Evolutionary conservation across 331 rosid species (phyloP).

Genomic region (Rhamnella rubrinervis): DNA sequence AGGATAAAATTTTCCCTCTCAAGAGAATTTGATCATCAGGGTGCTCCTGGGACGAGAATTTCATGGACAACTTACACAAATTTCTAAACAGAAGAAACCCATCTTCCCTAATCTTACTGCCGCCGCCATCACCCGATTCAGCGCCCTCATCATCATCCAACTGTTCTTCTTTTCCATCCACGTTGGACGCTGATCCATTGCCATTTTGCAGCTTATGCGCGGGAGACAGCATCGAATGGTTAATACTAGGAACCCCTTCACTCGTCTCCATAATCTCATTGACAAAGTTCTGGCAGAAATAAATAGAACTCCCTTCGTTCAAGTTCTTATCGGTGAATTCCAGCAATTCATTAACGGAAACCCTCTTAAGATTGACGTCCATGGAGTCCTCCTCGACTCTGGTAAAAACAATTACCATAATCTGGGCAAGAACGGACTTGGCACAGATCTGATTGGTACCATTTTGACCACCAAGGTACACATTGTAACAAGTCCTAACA

Average conservation of each 20-base stretch:
- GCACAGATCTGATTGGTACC: conserved; percentile 99
- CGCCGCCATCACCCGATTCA: conserved; percentile 32
- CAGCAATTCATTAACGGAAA: conserved; percentile 75
- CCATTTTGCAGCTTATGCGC: conserved; percentile 40
- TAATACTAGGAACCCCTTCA: conserved; percentile 49
- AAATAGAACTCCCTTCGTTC: conserved; percentile 92
- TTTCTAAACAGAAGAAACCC: conserved; percentile 89
- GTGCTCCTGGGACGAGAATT: conserved; percentile 83
- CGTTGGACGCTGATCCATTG: conserved; percentile 33
- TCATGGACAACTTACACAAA: conserved; percentile 94
- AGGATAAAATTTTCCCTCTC: conserved; percentile 90
- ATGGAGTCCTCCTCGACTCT: conserved; percentile 79
- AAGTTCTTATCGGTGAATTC: conserved; percentile 93
- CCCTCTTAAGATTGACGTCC: conserved; percentile 42
- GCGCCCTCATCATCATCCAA: conserved; percentile 36
- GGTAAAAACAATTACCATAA: conserved; percentile 74
- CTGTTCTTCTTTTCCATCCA: conserved; percentile 34
- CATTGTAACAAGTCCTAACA: conserved; percentile 92
- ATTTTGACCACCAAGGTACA: conserved; percentile 83
- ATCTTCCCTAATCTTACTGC: conserved; percentile 88
- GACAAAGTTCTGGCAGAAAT: conserved; percentile 71
- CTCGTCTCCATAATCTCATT: conserved; percentile 81
- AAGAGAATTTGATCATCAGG: conserved; percentile 90
- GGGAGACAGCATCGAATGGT: conserved; percentile 16
- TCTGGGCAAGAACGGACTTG: conserved; percentile 94